Percentiles rank a stretch among this genome's conserved stretches.
phyloP scores from a whole-genome alignment of 306 rosid genomes.

The Arachis hypogaea region DNA sequence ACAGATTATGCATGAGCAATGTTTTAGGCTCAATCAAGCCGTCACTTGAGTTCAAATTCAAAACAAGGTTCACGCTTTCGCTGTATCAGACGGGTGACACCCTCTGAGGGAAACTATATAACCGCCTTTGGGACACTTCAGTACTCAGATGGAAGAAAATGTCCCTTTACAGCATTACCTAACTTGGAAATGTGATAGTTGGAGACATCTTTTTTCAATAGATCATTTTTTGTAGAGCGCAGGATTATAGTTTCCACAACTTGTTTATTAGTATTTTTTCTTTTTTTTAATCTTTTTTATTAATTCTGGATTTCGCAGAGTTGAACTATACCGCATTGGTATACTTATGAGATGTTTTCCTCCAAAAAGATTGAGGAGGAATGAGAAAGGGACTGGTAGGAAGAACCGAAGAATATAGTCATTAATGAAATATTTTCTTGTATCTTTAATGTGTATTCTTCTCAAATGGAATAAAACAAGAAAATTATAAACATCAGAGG shows the following conservation, averaged over 20 bases:
- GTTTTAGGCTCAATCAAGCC: conserved; percentile 51
- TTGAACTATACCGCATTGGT: conserved; percentile 34
- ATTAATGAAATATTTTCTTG: conserved; percentile 33
- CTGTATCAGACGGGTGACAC: conserved; percentile 59
- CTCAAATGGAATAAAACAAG: conserved; percentile 28
- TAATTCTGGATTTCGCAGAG: conserved; percentile 37
- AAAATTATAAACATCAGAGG: conserved; percentile 9
- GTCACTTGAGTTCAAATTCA: conserved; percentile 66
- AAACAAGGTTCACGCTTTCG: conserved; percentile 57
- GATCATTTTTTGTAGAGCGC: conserved; percentile 38
- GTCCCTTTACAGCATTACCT: conserved; percentile 38
- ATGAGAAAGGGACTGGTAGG: conserved; percentile 14
- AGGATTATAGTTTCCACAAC: conserved; percentile 37
- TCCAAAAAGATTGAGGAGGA: conserved; percentile 29
- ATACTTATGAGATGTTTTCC: conserved; percentile 32
- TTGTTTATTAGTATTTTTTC: conserved; percentile 27
- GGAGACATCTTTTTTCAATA: conserved; percentile 20
- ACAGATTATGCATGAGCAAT: conserved; percentile 59
- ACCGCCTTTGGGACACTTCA: conserved; percentile 58
- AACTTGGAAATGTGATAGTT: conserved; percentile 42
- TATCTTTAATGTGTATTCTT: conserved; percentile 29
- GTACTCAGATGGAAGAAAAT: conserved; percentile 54
- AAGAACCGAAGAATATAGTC: conserved; percentile 27
- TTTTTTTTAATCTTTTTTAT: neutral
- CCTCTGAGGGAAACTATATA: conserved; percentile 62